phyloP scores from a whole-genome alignment of 768 basidiomycete species.

The Russula sp. region DNA sequence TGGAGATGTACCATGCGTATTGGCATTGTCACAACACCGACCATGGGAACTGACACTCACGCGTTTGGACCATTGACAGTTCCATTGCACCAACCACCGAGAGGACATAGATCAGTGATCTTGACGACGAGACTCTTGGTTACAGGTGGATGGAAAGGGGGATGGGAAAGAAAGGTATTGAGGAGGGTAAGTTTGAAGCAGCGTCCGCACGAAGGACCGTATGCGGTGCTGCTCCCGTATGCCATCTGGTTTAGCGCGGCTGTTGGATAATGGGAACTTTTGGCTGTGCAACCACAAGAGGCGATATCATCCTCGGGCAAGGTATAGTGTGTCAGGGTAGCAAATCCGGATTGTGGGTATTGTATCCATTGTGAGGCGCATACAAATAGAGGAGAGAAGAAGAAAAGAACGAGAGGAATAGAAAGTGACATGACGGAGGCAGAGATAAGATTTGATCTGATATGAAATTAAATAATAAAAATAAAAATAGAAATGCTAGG shows the following conservation, averaged over 20 bases:
- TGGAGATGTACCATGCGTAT: constrained; percentile 33
- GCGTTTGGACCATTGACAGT: constrained; percentile 58
- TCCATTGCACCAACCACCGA: constrained; percentile 69
- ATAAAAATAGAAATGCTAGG: background rate
- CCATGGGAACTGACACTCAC: constrained; percentile 42
- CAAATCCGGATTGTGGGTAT: constrained; percentile 59
- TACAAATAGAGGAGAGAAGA: constrained; percentile 29
- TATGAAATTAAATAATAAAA: constrained; percentile 7
- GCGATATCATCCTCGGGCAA: constrained; percentile 56
- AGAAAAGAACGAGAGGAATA: constrained; percentile 1
- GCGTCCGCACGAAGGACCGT: constrained; percentile 69
- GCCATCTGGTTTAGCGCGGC: constrained; percentile 79
- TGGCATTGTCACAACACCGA: constrained; percentile 9
- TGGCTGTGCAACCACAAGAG: constrained; percentile 71
- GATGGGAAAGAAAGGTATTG: constrained; percentile 61
- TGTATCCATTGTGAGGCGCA: constrained; percentile 55
- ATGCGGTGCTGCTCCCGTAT: constrained; percentile 68
- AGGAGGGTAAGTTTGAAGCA: constrained; percentile 78
- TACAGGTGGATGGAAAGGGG: constrained; percentile 64
- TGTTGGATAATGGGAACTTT: constrained; percentile 59
- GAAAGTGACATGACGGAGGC: background rate
- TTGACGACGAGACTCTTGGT: constrained; percentile 68
- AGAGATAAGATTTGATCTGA: constrained; percentile 15
- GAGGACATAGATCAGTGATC: constrained; percentile 76
- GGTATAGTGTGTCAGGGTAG: constrained; percentile 76